phyloP scores from a whole-genome alignment of 441 rosid species.

The Biscutella auriculata region DNA sequence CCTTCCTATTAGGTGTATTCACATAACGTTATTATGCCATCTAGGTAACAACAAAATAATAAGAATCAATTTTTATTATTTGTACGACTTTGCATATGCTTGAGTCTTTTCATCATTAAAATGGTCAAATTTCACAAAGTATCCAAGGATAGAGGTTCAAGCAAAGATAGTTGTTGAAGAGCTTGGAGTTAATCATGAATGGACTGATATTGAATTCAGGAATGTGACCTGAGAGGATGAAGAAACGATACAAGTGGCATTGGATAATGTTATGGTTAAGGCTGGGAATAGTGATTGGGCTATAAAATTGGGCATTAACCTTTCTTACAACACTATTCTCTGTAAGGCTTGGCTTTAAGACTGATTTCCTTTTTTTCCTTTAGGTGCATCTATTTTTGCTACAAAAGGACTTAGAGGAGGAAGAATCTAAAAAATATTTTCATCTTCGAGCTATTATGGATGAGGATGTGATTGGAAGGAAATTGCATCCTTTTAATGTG shows the following conservation, averaged over 20 bases:
- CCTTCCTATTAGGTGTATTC: conserved; percentile 61
- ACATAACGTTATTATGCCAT: conserved; percentile 74
- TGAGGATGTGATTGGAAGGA: conserved; percentile 38
- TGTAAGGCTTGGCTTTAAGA: neutral
- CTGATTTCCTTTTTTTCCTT: neutral
- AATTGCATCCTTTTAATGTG: conserved; percentile 16
- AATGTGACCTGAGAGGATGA: conserved; percentile 67
- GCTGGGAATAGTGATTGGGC: conserved; percentile 93
- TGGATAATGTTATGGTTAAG: conserved; percentile 68
- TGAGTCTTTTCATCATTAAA: neutral
- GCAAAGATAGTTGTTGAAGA: conserved; percentile 74
- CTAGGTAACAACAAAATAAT: conserved; percentile 41
- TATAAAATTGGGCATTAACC: conserved; percentile 81
- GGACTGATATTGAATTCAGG: conserved; percentile 52
- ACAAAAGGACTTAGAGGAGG: conserved; percentile 40
- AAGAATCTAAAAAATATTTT: conserved; percentile 39
- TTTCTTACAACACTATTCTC: conserved; percentile 71
- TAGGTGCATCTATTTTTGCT: conserved; percentile 64
- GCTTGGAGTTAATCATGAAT: conserved; percentile 42
- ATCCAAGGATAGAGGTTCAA: conserved; percentile 78
- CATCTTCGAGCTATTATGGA: conserved; percentile 25
- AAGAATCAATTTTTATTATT: neutral
- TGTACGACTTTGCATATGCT: neutral
- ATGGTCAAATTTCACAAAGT: conserved; percentile 43
- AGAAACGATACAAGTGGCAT: conserved; percentile 50